phyloP scores from a whole-genome alignment of 345 rosid genomes.

The Noccaea bulbosa region DNA sequence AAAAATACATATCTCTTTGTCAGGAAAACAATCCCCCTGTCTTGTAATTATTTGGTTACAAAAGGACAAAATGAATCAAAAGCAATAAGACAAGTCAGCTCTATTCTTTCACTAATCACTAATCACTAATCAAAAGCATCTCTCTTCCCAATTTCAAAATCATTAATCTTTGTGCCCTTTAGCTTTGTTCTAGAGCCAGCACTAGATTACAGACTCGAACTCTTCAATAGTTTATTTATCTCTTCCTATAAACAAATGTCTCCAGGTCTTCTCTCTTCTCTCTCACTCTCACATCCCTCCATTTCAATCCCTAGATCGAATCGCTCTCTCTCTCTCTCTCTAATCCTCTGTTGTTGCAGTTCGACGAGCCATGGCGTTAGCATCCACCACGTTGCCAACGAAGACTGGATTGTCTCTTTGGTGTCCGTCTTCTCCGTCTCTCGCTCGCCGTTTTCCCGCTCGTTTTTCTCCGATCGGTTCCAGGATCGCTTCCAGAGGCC shows the following conservation, averaged over 20 bases:
- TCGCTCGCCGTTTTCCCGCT: conserved; percentile 46
- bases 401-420: conserved; percentile 65
- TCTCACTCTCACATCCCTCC: conserved; percentile 34
- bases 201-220: neutral
- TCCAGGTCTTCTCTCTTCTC: conserved; percentile 53
- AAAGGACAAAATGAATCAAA: neutral
- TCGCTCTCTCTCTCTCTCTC: conserved; percentile 33
- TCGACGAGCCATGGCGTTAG: conserved; percentile 61
- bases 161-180: conserved; percentile 33
- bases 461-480: conserved; percentile 49
- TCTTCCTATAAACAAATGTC: conserved; percentile 43
- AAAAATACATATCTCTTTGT: neutral
- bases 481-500: conserved; percentile 51
- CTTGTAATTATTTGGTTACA: conserved; percentile 5
- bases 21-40: neutral
- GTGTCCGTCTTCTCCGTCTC: conserved; percentile 59
- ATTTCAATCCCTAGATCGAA: conserved; percentile 11
- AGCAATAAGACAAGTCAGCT: conserved; percentile 37
- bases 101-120: conserved; percentile 21
- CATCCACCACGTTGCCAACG: conserved; percentile 54
- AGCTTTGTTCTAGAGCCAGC: conserved; percentile 48
- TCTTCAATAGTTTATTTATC: too few relatives aligned
- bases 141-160: conserved; percentile 8
- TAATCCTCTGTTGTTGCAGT: conserved; percentile 48
- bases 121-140: conserved; percentile 1